Conservation (phyloP, 192 early-diverging fungal species). For the Coemansia sp. region DNA sequence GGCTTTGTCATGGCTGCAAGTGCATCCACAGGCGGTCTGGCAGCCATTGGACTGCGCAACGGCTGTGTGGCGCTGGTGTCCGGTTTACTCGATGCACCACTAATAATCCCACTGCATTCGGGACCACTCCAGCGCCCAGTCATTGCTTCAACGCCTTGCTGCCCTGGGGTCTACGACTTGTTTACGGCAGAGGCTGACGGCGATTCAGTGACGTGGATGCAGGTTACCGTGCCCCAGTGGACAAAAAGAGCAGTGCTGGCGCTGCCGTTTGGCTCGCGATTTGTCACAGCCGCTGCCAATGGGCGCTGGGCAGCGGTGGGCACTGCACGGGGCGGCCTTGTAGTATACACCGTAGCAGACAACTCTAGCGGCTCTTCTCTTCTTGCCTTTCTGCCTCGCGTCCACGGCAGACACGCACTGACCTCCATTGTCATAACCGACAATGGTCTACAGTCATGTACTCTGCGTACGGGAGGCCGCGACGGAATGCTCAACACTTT, state of each 20-base stretch:
- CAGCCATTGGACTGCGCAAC: slow-evolving; percentile 30
- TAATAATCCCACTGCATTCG: neutral
- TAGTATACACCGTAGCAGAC: slow-evolving; percentile 2
- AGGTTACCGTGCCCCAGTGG: neutral
- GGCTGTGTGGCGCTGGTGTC: slow-evolving; percentile 17
- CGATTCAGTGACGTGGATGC: slow-evolving; percentile 8
- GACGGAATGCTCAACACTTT: slow-evolving; percentile 21
- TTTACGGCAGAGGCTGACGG: neutral
- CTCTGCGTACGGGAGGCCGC: slow-evolving; percentile 19
- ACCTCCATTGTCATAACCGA: neutral
- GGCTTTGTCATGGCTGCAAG: slow-evolving; percentile 21
- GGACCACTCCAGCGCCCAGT: neutral
- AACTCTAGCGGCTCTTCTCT: no score
- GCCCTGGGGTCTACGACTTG: neutral
- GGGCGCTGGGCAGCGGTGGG: slow-evolving; percentile 15
- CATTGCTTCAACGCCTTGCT: neutral
- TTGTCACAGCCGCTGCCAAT: slow-evolving; percentile 15
- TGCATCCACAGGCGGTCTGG: slow-evolving; percentile 5
- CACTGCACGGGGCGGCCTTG: slow-evolving; percentile 9
- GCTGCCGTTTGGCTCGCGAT: neutral
- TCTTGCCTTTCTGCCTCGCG: neutral
- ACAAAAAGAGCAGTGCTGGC: neutral
- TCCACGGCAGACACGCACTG: slow-evolving; percentile 5
- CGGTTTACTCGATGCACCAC: neutral
- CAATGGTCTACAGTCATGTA: neutral